Percentiles rank a stretch among this genome's conserved stretches.
These are phyloP conservation scores for Penicillium riverlandense DNA, from an alignment of 495 filamentous ascomycete species.

Conservation along the genomic window DNA sequence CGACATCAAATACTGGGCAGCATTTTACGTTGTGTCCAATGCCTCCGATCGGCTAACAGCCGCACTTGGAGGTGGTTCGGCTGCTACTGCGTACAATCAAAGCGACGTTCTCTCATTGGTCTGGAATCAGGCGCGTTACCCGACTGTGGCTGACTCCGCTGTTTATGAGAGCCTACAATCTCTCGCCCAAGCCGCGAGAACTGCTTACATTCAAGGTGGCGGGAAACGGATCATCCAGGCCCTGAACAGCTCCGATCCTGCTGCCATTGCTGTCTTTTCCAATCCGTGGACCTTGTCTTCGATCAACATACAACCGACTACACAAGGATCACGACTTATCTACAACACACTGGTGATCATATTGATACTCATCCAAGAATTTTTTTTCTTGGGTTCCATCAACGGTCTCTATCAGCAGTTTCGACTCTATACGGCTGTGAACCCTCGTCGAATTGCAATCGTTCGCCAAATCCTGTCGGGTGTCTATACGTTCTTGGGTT, in stretches of 20 bases:
- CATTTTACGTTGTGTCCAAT: constrained; percentile 27
- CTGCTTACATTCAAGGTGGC: constrained; percentile 24
- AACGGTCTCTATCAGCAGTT: constrained; percentile 36
- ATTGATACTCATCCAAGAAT: constrained; percentile 43
- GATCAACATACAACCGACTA: constrained; percentile 37
- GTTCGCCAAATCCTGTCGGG: constrained; percentile 31
- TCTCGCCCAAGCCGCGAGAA: constrained; percentile 26
- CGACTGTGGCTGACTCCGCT: constrained; percentile 30
- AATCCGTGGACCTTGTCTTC: constrained; percentile 33
- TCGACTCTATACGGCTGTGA: constrained; percentile 31
- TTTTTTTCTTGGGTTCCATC: constrained; percentile 43
- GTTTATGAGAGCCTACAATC: constrained; percentile 19
- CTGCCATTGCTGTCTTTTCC: constrained; percentile 26
- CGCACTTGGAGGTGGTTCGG: constrained; percentile 23
- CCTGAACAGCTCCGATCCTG: constrained; percentile 19
- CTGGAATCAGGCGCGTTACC: constrained; percentile 47
- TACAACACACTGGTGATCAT: constrained; percentile 48
- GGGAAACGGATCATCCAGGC: constrained; percentile 19
- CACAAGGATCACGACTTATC: constrained; percentile 41
- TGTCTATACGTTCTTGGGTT: constrained; percentile 38
- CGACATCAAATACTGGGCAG: constrained; percentile 40
- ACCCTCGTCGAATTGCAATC: constrained; percentile 32
- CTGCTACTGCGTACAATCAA: constrained; percentile 29
- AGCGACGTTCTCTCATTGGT: constrained; percentile 33
- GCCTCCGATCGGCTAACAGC: constrained; percentile 28